A percentile compares a stretch with the other conserved stretches of the same genome.
Evolutionary conservation across 805 yeast species (phyloP).

Genomic region (Candida khao-thaluensis): DNA sequence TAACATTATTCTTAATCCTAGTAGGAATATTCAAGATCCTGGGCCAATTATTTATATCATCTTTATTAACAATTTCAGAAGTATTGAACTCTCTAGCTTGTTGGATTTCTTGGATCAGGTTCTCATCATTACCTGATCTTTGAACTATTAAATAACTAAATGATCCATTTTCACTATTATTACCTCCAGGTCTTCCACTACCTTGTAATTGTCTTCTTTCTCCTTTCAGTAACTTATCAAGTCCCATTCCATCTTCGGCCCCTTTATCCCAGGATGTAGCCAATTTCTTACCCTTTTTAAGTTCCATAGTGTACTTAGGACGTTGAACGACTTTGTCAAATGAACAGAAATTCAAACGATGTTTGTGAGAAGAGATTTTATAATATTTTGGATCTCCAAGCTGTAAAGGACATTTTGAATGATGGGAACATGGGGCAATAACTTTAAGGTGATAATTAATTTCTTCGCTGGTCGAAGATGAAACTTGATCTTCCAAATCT

Average conservation of each 20-base stretch:
- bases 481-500: not conserved
- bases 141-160: slow-evolving; percentile 74
- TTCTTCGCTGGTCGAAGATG: slow-evolving; percentile 17
- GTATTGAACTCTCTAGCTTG: slow-evolving; percentile 28
- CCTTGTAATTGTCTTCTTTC: slow-evolving; percentile 50
- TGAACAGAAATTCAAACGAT: slow-evolving; percentile 69
- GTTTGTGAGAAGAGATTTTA: slow-evolving; percentile 53
- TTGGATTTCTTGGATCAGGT: slow-evolving; percentile 42
- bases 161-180: slow-evolving; percentile 66
- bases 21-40: slow-evolving; percentile 69
- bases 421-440: slow-evolving; percentile 91
- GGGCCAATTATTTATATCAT: slow-evolving; percentile 54
- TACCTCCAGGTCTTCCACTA: slow-evolving; percentile 75
- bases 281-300: slow-evolving; percentile 76
- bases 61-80: slow-evolving; percentile 19
- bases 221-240: slow-evolving; percentile 32
- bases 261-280: slow-evolving; percentile 68
- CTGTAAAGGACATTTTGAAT: slow-evolving; percentile 82
- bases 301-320: slow-evolving; percentile 77
- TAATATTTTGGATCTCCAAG: slow-evolving; percentile 69
- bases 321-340: slow-evolving; percentile 70
- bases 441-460: slow-evolving; percentile 58
- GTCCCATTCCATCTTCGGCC: slow-evolving; percentile 56
- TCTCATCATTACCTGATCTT: slow-evolving; percentile 48
- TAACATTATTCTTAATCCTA: slow-evolving; percentile 80